Evolutionary conservation across 225 moss, liverwort and hornwort genomes (phyloP).

Genomic region (Anthoceros angustus): DNA sequence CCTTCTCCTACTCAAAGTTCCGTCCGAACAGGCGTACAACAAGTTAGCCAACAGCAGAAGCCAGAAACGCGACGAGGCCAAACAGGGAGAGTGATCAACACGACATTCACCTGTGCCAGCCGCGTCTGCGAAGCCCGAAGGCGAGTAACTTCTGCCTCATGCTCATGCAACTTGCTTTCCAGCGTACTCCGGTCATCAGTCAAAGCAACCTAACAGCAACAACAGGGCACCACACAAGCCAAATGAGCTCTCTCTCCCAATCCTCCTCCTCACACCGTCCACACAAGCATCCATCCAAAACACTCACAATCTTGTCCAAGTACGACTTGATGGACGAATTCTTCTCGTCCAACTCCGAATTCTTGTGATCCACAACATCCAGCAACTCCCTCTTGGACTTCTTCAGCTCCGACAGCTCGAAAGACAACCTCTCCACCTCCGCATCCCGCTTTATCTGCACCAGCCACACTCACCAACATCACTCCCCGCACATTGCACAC

Average conservation of each 20-base stretch:
- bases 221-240: background rate
- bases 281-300: background rate
- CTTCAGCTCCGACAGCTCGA: constrained; percentile 56
- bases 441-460: constrained; percentile 76
- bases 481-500: background rate
- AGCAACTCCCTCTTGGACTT: constrained; percentile 63
- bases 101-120: constrained; percentile 41
- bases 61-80: background rate
- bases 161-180: constrained; percentile 75
- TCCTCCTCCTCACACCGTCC: background rate
- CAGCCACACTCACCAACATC: constrained; percentile 4
- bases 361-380: constrained; percentile 69
- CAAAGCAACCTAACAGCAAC: constrained; percentile 44
- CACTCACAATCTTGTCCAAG: constrained; percentile 69
- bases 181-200: constrained; percentile 72
- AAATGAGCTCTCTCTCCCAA: background rate
- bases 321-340: constrained; percentile 62
- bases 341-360: constrained; percentile 73
- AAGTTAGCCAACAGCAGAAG: background rate
- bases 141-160: constrained; percentile 56
- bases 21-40: background rate
- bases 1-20: constrained; percentile 61
- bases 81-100: background rate
- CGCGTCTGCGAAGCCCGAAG: constrained; percentile 51
- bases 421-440: constrained; percentile 53